Evolutionary conservation across 345 rosid species (phyloP).

Genomic region (Corchorus olitorius): DNA sequence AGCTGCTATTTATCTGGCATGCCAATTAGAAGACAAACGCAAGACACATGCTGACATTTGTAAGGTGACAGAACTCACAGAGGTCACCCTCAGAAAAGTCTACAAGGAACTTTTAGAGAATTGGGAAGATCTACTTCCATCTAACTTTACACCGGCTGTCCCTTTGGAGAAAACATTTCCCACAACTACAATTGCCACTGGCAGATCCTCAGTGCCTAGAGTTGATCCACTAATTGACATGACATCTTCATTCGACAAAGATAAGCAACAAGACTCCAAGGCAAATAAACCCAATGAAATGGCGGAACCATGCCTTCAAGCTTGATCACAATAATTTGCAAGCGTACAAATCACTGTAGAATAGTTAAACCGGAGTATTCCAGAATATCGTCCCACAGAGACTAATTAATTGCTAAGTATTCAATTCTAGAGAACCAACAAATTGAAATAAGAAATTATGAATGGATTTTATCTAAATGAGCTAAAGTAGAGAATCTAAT

Average conservation of each 20-base stretch:
- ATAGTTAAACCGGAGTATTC: too few species aligned
- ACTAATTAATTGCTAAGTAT: too few species aligned
- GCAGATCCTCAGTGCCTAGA: slow-evolving; percentile 62
- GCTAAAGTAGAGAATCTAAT: too few species aligned
- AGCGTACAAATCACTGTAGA: too few species aligned
- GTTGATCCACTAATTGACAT: slow-evolving; percentile 60
- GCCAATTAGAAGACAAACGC: slow-evolving; percentile 95
- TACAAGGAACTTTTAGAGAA: slow-evolving; percentile 96
- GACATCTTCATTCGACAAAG: slow-evolving; percentile 44
- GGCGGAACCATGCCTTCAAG: slow-evolving; percentile 30
- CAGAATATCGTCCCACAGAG: too few species aligned
- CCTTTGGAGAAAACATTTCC: slow-evolving; percentile 99
- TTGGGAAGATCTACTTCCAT: slow-evolving; percentile 96
- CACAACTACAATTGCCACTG: slow-evolving; percentile 74
- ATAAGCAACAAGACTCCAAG: slow-evolving; percentile 50
- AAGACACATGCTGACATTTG: slow-evolving; percentile 98
- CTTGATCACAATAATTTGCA: too few species aligned
- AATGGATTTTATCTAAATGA: too few species aligned
- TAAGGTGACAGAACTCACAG: slow-evolving; percentile 92
- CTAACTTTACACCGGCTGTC: slow-evolving; percentile 93
- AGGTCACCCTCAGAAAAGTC: slow-evolving; percentile 94
- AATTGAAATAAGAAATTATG: too few species aligned
- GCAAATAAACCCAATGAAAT: slow-evolving; percentile 42
- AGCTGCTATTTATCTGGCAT: slow-evolving; percentile 96
- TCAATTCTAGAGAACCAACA: too few species aligned